These are phyloP conservation scores for Talaromyces ruber DNA, from an alignment of 495 filamentous ascomycete genomes.

Conservation along the genomic window DNA sequence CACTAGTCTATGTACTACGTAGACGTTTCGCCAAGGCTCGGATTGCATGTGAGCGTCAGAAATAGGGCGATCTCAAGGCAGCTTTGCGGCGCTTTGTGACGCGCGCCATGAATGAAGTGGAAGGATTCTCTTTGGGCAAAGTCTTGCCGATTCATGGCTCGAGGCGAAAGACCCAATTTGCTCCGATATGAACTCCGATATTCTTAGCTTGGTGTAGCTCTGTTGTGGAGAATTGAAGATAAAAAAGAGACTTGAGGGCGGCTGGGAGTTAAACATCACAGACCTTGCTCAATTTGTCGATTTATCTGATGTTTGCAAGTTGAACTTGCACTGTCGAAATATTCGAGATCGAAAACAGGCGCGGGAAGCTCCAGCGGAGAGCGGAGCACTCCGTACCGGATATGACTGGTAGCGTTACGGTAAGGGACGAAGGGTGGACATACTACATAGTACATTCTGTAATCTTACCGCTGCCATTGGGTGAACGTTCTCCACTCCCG, in stretches of 20 bases:
- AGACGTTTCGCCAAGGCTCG: not conserved
- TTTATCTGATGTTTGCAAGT: too few relatives aligned
- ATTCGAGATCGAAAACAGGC: not conserved
- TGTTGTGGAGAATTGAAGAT: not conserved
- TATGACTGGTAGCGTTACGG: not conserved
- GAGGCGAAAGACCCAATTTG: not conserved
- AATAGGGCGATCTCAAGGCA: not conserved
- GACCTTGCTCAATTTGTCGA: too few relatives aligned
- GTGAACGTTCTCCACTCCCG: not conserved
- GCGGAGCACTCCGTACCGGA: constrained; percentile 2
- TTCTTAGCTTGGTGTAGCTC: not conserved
- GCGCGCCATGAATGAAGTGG: not conserved
- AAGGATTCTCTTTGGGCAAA: not conserved
- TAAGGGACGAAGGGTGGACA: not conserved
- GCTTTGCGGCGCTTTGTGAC: not conserved
- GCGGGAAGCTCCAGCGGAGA: not conserved
- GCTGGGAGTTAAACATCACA: too few relatives aligned
- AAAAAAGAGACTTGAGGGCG: not conserved
- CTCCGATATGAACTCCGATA: not conserved
- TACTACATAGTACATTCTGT: not conserved
- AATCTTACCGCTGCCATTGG: not conserved
- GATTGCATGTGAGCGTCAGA: not conserved
- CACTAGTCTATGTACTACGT: not conserved
- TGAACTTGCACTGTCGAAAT: not conserved
- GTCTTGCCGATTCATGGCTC: not conserved